phyloP scores from a whole-genome alignment of 2,329 filamentous ascomycete species.

The Trichoderma sp. region DNA sequence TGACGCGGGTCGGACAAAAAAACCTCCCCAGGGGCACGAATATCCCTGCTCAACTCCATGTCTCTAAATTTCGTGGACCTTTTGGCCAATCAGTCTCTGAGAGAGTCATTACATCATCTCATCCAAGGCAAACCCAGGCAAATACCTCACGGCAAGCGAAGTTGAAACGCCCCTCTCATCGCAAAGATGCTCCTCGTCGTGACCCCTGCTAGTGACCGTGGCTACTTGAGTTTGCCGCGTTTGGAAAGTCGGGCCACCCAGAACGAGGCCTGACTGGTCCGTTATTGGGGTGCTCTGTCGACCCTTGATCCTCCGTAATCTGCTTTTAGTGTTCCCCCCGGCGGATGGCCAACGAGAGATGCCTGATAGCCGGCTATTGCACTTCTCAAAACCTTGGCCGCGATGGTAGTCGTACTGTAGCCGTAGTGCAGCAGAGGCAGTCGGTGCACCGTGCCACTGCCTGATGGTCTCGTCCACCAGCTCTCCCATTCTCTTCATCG shows the following conservation, averaged over 20 bases:
- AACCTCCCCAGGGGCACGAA: background rate
- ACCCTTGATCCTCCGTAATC: slow-evolving; percentile 18
- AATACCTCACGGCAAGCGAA: slow-evolving; percentile 15
- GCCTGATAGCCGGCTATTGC: slow-evolving; percentile 12
- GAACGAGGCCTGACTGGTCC: slow-evolving; percentile 10
- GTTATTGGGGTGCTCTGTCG: background rate
- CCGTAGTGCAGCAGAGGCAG: background rate
- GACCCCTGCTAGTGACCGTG: slow-evolving; percentile 1
- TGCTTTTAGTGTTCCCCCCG: slow-evolving; percentile 8
- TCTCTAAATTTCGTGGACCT: slow-evolving; percentile 9
- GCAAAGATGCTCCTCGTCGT: slow-evolving; percentile 5
- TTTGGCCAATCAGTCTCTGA: slow-evolving; percentile 8
- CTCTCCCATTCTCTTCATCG: slow-evolving; percentile 1
- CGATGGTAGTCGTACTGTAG: background rate
- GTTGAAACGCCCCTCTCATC: slow-evolving; percentile 10
- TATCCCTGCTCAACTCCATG: slow-evolving; percentile 16
- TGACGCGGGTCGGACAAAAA: slow-evolving; percentile 8
- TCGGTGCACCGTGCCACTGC: background rate
- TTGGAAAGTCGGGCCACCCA: slow-evolving; percentile 9
- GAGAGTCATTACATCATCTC: slow-evolving; percentile 4
- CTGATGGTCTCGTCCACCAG: slow-evolving; percentile 7
- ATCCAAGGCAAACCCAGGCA: background rate
- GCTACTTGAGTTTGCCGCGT: slow-evolving; percentile 7
- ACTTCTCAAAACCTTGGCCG: background rate
- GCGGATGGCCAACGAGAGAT: background rate